Conservation (phyloP, 441 rosid genomes). For the Populus tomentosa region DNA sequence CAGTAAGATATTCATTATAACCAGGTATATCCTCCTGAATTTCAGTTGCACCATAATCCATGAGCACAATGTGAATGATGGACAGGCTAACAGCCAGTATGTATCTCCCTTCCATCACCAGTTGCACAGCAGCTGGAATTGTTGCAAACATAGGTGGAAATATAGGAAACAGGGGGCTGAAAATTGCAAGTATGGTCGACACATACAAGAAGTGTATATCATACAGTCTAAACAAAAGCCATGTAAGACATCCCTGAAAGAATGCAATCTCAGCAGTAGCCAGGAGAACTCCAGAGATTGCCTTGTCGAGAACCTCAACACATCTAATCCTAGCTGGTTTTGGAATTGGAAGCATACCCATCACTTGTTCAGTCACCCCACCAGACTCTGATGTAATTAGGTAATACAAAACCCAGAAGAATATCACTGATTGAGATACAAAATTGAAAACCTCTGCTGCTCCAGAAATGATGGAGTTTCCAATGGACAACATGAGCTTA, state of each 20-base stretch:
- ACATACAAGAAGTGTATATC: slow-evolving; percentile 82
- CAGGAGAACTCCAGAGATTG: slow-evolving; percentile 84
- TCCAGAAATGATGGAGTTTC: slow-evolving; percentile 68
- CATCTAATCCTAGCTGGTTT: slow-evolving; percentile 54
- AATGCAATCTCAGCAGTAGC: slow-evolving; percentile 92
- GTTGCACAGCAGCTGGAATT: slow-evolving; percentile 69
- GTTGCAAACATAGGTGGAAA: slow-evolving; percentile 90
- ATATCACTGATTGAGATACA: slow-evolving; percentile 73
- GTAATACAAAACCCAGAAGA: slow-evolving; percentile 80
- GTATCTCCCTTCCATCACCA: slow-evolving; percentile 72
- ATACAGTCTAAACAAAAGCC: slow-evolving; percentile 81
- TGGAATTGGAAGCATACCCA: slow-evolving; percentile 79
- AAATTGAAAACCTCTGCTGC: slow-evolving; percentile 94
- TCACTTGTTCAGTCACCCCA: slow-evolving; percentile 92
- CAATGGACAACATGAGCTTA: slow-evolving; percentile 56
- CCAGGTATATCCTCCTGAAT: slow-evolving; percentile 94
- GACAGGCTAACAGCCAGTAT: slow-evolving; percentile 56
- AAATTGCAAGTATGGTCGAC: slow-evolving; percentile 76
- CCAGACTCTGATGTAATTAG: slow-evolving; percentile 93
- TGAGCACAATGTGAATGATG: slow-evolving; percentile 60
- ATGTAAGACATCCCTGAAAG: slow-evolving; percentile 92
- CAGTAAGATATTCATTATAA: slow-evolving; percentile 71
- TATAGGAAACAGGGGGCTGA: slow-evolving; percentile 75
- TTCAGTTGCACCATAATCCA: slow-evolving; percentile 81
- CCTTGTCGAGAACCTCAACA: slow-evolving; percentile 81